Percentiles rank a stretch among this genome's conserved stretches.
Evolutionary conservation across 768 basidiomycete species (phyloP).

Genomic region (Lyophyllum decastes): DNA sequence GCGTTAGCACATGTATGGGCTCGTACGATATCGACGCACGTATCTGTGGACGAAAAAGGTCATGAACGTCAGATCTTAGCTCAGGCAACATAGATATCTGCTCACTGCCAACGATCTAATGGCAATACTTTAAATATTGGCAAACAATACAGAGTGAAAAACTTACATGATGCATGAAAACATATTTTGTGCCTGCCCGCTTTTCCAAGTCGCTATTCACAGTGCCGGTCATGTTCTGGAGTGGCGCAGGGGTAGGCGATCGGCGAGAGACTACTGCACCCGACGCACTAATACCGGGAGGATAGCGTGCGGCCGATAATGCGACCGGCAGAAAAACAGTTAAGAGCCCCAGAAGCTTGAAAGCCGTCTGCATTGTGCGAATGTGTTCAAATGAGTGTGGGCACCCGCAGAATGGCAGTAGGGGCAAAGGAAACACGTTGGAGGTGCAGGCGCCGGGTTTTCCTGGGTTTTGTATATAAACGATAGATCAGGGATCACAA

Average conservation of each 20-base stretch:
- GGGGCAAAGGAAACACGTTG: no score
- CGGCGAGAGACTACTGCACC: background rate
- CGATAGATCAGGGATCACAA: no score
- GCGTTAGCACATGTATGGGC: background rate
- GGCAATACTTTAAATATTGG: background rate
- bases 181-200: constrained; percentile 46
- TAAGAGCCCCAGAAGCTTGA: background rate
- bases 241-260: background rate
- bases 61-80: background rate
- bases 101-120: constrained; percentile 50
- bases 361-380: background rate
- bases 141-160: background rate
- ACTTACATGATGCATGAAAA: constrained; percentile 54
- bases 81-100: background rate
- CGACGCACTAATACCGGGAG: background rate
- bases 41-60: constrained; percentile 30
- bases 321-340: background rate
- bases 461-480: no score
- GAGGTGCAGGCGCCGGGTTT: no score
- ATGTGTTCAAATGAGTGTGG: no score
- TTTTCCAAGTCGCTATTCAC: constrained; percentile 23
- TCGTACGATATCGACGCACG: constrained; percentile 29
- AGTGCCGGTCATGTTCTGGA: background rate
- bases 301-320: background rate
- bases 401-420: no score